Conservation (phyloP, 140 eudicot genomes). For the Ambrosia hybrid region DNA sequence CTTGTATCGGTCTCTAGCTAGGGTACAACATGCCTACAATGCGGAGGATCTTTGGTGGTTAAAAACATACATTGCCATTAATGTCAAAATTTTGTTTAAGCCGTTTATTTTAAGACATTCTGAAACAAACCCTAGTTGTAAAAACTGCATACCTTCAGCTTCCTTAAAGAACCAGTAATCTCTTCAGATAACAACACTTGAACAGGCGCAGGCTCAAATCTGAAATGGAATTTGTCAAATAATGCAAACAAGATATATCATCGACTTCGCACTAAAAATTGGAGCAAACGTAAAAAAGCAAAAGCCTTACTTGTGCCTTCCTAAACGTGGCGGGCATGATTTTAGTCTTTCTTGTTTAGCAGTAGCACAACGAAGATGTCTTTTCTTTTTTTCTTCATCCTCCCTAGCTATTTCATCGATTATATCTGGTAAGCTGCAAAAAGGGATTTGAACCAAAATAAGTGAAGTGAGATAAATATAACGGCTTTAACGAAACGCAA, state of each 20-base stretch:
- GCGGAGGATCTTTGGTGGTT: neutral
- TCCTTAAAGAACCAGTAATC: slow-evolving; percentile 79
- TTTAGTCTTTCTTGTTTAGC: slow-evolving; percentile 74
- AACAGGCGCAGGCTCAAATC: slow-evolving; percentile 88
- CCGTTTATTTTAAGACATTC: too few relatives aligned
- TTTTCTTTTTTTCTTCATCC: slow-evolving; percentile 77
- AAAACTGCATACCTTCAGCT: slow-evolving; percentile 58
- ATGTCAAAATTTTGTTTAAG: too few relatives aligned
- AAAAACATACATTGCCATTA: neutral
- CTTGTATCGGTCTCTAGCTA: slow-evolving; percentile 87
- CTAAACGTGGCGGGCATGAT: slow-evolving; percentile 79
- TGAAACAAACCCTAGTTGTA: neutral
- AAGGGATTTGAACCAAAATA: slow-evolving; percentile 7
- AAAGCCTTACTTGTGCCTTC: slow-evolving; percentile 62
- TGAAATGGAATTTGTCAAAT: slow-evolving; percentile 28
- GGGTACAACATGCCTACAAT: slow-evolving; percentile 78
- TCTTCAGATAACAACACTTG: slow-evolving; percentile 92
- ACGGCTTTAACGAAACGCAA: neutral
- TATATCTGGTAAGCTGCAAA: slow-evolving; percentile 63
- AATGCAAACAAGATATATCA: neutral
- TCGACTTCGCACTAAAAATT: neutral
- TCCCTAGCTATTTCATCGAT: slow-evolving; percentile 72
- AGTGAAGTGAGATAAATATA: neutral
- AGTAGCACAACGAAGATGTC: slow-evolving; percentile 60
- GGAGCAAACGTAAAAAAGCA: neutral